Conservation (phyloP, 495 filamentous ascomycete species). For the Viridothelium virens region DNA sequence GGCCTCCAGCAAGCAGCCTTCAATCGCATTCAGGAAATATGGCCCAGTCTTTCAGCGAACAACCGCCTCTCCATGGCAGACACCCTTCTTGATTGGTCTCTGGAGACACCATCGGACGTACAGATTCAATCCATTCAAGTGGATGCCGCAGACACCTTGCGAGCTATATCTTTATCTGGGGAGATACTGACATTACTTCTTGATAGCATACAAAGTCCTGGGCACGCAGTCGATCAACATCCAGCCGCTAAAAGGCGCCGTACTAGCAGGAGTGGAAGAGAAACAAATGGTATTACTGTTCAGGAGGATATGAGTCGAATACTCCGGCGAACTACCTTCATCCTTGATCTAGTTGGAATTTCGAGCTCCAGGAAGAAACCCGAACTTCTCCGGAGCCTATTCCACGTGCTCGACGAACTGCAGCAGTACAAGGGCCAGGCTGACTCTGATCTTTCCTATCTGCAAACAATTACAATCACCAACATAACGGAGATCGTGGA, state of each 20-base stretch:
- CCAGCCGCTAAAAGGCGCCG: constrained; percentile 67
- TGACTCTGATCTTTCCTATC: constrained; percentile 71
- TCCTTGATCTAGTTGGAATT: constrained; percentile 77
- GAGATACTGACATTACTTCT: constrained; percentile 61
- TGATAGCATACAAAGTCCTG: constrained; percentile 57
- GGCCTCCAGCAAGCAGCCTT: constrained; percentile 55
- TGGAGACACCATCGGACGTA: background rate
- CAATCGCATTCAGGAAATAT: constrained; percentile 56
- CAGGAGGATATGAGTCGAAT: constrained; percentile 51
- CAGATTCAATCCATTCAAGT: constrained; percentile 32
- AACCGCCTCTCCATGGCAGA: background rate
- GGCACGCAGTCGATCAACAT: constrained; percentile 54
- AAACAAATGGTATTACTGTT: constrained; percentile 37
- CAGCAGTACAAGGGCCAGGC: constrained; percentile 67
- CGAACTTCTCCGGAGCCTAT: constrained; percentile 66
- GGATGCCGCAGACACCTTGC: constrained; percentile 59
- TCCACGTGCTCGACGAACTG: constrained; percentile 73
- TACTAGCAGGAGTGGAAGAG: constrained; percentile 57
- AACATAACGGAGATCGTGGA: constrained; percentile 74
- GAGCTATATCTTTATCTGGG: constrained; percentile 59
- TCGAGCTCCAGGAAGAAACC: constrained; percentile 64
- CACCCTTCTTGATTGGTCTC: background rate
- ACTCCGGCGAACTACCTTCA: constrained; percentile 69
- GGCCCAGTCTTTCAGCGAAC: constrained; percentile 40
- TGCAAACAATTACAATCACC: constrained; percentile 69